These are phyloP conservation scores for Collybia mongolica DNA, from an alignment of 768 basidiomycete genomes.

Conservation along the genomic window DNA sequence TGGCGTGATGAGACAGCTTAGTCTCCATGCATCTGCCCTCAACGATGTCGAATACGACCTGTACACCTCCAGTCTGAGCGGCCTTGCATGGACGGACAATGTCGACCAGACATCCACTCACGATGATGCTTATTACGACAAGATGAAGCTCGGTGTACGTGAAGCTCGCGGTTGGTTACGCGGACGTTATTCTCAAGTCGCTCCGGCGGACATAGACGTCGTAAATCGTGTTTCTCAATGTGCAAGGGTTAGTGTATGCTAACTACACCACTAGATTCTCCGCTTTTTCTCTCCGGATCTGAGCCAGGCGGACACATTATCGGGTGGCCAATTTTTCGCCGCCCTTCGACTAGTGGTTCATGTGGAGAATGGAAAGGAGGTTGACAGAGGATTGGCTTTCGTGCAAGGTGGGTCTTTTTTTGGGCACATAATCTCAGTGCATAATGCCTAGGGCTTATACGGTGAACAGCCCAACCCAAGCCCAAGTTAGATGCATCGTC, in stretches of 20 bases:
- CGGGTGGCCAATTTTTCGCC: constrained; percentile 77
- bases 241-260: neutral
- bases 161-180: constrained; percentile 77
- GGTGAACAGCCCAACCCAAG: constrained; percentile 10
- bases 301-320: constrained; percentile 49
- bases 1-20: constrained; percentile 53
- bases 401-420: constrained; percentile 58
- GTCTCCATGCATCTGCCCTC: constrained; percentile 73
- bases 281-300: constrained; percentile 60
- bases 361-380: constrained; percentile 53
- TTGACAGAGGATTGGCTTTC: constrained; percentile 70
- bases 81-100: constrained; percentile 40
- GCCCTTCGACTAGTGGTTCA: constrained; percentile 67
- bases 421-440: too few relatives aligned
- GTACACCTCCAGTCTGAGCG: constrained; percentile 61
- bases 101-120: constrained; percentile 20
- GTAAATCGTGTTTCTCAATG: constrained; percentile 28
- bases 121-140: constrained; percentile 54
- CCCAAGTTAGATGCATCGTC: constrained; percentile 13
- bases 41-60: constrained; percentile 69
- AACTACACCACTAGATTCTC: constrained; percentile 48
- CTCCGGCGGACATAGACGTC: constrained; percentile 52
- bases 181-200: constrained; percentile 61
- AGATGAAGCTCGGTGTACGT: constrained; percentile 51
- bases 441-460: neutral